phyloP scores from a whole-genome alignment of 2,329 filamentous ascomycete species.

The Ceratocystis smalleyi region DNA sequence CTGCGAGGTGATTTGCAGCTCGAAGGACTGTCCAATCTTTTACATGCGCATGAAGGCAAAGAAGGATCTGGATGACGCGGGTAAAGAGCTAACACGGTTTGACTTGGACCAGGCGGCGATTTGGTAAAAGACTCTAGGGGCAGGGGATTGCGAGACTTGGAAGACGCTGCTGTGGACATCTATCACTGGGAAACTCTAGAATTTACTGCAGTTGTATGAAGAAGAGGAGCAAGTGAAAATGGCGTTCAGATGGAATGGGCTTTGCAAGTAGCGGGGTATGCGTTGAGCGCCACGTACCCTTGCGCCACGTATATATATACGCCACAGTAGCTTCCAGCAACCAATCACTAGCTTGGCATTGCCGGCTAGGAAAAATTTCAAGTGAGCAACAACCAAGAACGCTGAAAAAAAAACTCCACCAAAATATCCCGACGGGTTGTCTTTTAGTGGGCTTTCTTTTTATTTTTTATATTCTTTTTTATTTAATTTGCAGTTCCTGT shows the following conservation, averaged over 20 bases:
- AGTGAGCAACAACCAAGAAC: not conserved
- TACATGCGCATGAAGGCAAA: conserved; percentile 99
- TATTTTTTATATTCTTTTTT: conserved; percentile 5
- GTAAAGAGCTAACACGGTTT: conserved; percentile 78
- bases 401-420: not conserved
- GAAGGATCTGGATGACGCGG: conserved; percentile 92
- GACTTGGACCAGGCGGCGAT: conserved; percentile 65
- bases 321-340: not conserved
- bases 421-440: not conserved
- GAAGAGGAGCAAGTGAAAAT: no score
- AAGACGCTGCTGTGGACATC: no score
- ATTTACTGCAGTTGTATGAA: no score
- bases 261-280: not conserved
- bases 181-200: no score
- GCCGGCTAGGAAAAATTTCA: conserved; percentile 9
- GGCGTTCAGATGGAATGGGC: not conserved
- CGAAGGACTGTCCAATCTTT: conserved; percentile 94
- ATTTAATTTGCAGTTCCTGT: not conserved
- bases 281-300: not conserved
- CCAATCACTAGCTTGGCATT: conserved; percentile 1
- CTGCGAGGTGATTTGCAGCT: conserved; percentile 93
- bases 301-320: not conserved
- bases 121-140: conserved; percentile 27
- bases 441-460: not conserved
- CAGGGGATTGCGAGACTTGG: not conserved